A percentile compares a stretch with the other conserved stretches of the same genome.
These are phyloP conservation scores for Rutstroemia sp. DNA, from an alignment of 2,329 filamentous ascomycete genomes.

Conservation along the genomic window DNA sequence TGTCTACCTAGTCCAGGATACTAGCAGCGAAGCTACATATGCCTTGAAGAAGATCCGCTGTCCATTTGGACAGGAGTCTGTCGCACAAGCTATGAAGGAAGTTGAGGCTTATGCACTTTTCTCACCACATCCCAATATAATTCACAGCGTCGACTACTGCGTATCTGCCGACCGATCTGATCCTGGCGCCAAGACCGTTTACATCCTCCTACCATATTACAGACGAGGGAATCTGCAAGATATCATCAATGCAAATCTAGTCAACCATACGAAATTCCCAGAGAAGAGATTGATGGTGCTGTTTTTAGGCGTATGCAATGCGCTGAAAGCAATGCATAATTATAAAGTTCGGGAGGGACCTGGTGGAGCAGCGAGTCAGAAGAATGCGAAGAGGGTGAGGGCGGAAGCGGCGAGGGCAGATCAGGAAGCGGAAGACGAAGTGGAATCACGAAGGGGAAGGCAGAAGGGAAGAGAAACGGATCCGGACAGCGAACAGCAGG, in stretches of 20 bases:
- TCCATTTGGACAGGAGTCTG: conserved; percentile 94
- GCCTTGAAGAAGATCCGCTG: conserved; percentile 98
- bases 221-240: conserved; percentile 92
- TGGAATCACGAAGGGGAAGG: conserved; percentile 33
- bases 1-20: conserved; percentile 96
- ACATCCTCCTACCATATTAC: conserved; percentile 94
- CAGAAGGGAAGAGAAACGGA: conserved; percentile 40
- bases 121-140: conserved; percentile 74
- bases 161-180: conserved; percentile 67
- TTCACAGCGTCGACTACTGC: conserved; percentile 74
- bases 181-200: conserved; percentile 80
- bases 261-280: conserved; percentile 87
- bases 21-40: conserved; percentile 72
- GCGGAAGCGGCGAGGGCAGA: conserved; percentile 33
- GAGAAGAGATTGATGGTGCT: conserved; percentile 82
- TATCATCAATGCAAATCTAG: conserved; percentile 95
- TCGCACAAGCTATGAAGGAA: conserved; percentile 90
- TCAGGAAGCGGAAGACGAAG: conserved; percentile 34
- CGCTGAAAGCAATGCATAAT: conserved; percentile 83
- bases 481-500: conserved; percentile 66
- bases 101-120: conserved; percentile 96
- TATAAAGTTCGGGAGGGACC: conserved; percentile 63
- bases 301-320: conserved; percentile 86
- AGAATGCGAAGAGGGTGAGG: conserved; percentile 37
- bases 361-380: conserved; percentile 40